Percentiles rank a stretch among this genome's conserved stretches.
Evolutionary conservation across 495 filamentous ascomycete genomes (phyloP).

Genomic region (Aspergillus cavernicola): DNA sequence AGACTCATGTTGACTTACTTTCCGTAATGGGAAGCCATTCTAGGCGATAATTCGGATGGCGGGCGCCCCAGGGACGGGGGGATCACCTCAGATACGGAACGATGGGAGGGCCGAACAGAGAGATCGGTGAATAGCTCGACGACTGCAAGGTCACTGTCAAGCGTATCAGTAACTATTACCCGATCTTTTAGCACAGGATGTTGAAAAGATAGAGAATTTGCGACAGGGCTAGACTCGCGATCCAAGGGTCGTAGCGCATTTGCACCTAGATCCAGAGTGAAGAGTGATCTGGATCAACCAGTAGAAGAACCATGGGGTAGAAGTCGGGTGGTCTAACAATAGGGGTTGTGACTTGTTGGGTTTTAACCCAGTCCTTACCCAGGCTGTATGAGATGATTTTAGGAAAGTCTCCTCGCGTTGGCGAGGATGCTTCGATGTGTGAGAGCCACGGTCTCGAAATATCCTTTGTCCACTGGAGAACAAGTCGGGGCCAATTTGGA

Average conservation of each 20-base stretch:
- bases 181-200: not conserved
- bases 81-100: constrained; percentile 1
- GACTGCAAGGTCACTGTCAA: constrained; percentile 9
- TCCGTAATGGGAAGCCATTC: constrained; percentile 33
- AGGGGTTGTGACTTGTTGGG: not conserved
- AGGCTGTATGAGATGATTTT: not conserved
- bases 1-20: constrained; percentile 33
- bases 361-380: not conserved
- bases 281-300: constrained; percentile 3
- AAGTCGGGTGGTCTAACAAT: not conserved
- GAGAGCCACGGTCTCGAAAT: constrained; percentile 14
- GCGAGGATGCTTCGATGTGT: constrained; percentile 16
- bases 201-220: constrained; percentile 2
- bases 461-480: constrained; percentile 9
- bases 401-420: constrained; percentile 6
- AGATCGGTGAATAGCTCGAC: constrained; percentile 4
- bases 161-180: constrained; percentile 7
- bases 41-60: constrained; percentile 11
- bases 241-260: constrained; percentile 8
- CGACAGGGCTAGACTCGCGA: not conserved
- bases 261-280: constrained; percentile 6
- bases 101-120: not conserved
- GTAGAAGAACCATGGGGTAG: constrained; percentile 5
- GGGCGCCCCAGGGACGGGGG: constrained; percentile 15
- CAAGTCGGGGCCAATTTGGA: not conserved